Percentiles rank a stretch among this genome's conserved stretches.
Evolutionary conservation across 1,284 basidiomycete species (phyloP).

Genomic region (Papiliotrema terrestris): DNA sequence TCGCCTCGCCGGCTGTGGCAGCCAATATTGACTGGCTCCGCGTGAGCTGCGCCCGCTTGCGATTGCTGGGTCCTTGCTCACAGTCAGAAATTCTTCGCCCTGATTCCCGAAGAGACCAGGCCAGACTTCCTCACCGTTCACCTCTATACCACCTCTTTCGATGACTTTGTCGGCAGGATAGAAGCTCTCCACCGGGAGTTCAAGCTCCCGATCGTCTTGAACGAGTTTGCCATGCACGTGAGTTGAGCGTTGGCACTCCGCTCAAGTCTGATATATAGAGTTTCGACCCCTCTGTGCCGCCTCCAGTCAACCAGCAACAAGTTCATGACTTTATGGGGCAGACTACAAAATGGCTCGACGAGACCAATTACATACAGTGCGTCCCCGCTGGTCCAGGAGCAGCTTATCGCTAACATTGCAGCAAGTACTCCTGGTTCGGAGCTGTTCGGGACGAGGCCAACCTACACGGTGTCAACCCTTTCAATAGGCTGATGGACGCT

Average conservation of each 20-base stretch:
- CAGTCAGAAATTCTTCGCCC: slow-evolving; percentile 25
- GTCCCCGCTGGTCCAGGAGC: slow-evolving; percentile 6
- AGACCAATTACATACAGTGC: slow-evolving; percentile 27
- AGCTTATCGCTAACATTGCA: slow-evolving; percentile 2
- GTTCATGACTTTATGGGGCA: slow-evolving; percentile 47
- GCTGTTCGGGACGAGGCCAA: slow-evolving; percentile 20
- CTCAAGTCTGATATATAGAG: slow-evolving; percentile 18
- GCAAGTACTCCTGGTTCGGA: slow-evolving; percentile 38
- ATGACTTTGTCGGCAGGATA: slow-evolving; percentile 25
- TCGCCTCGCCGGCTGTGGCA: slow-evolving; percentile 41
- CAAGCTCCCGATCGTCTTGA: slow-evolving; percentile 38
- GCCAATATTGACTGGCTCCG: slow-evolving; percentile 33
- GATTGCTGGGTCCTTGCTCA: neutral
- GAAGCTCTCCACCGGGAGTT: slow-evolving; percentile 31
- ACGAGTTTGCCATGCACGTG: slow-evolving; percentile 44
- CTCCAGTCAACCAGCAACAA: slow-evolving; percentile 32
- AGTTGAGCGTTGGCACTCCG: slow-evolving; percentile 1
- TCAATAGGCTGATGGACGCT: slow-evolving; percentile 36
- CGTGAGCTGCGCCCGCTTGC: slow-evolving; percentile 12
- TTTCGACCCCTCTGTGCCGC: slow-evolving; percentile 36
- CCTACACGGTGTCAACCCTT: slow-evolving; percentile 35
- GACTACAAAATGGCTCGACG: slow-evolving; percentile 36
- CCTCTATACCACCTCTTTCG: slow-evolving; percentile 45
- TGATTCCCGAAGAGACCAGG: slow-evolving; percentile 20
- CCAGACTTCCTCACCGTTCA: slow-evolving; percentile 40